Evolutionary conservation across 179 eudicot species (phyloP), one percentile per base, ranked within the genome.

Genomic region (Corrigiola litoralis): DNA sequence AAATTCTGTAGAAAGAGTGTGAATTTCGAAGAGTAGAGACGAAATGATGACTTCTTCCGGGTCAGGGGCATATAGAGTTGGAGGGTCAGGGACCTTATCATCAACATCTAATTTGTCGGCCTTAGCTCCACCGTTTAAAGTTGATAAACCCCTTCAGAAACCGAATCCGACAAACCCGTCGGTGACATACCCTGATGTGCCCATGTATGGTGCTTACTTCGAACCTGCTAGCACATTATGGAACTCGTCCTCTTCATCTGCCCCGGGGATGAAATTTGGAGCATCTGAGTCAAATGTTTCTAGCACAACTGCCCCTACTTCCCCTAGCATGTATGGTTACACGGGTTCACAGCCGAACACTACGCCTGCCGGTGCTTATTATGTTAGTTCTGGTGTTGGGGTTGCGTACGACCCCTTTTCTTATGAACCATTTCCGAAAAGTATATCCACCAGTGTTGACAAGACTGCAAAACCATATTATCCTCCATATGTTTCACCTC

Each of bases 101-200:
- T 77, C 92, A 10, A 68, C 88, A 11, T 86, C 92, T 14, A 90
- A 73, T 82, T 78, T 92, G 65, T 92, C 98, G 17, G 79, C 98
- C 70, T 75, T 77, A 70, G 96, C 98, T 63, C 95, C 90, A 12
- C 98, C 98, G 9, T 92, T 92, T 71, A 82, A 81, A 61, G 81
- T 92, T 24, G 90, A 87, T 59, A 77, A 84, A 40, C 72, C 84
- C 23, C 71, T 71, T 63, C 66, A 81, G 36, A 87, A 80, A 45
- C 79, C 88, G 65, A 82, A 64, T 79, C 52, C 84, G 2, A 79
- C 82, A 5, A 82, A 77, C 78, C 69, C 83, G 4, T 52, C 67
- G 12, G 21, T 56, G 68, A 72, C 74, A 65, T 78, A 76, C 70
- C 46, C 72, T 29, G 85, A 85, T n/a, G 66, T 65, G 41, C 65